A percentile compares a stretch with the other conserved stretches of the same genome.
Evolutionary conservation across 148 eudicot species (phyloP).

Genomic region (Camellia lanceoleosa): DNA sequence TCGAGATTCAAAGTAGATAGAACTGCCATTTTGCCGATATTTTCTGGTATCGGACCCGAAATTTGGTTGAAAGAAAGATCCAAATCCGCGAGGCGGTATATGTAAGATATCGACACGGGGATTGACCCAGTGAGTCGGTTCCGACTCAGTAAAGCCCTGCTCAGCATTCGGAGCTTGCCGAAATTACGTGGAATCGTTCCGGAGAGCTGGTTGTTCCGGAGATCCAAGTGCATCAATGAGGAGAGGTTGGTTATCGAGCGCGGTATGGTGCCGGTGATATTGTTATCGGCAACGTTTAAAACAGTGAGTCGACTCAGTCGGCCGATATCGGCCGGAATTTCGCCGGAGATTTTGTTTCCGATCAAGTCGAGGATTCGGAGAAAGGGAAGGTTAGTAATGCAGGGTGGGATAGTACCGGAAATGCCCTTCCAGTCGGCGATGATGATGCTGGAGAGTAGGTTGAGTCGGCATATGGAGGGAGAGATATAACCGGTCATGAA

Average conservation of each 20-base stretch:
- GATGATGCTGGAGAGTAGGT: conserved; percentile 57
- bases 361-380: conserved; percentile 68
- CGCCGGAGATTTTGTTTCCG: conserved; percentile 63
- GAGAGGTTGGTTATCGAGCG: conserved; percentile 47
- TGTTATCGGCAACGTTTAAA: conserved; percentile 71
- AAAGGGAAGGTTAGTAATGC: conserved; percentile 44
- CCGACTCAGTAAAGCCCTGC: conserved; percentile 67
- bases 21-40: conserved; percentile 66
- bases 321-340: conserved; percentile 58
- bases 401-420: conserved; percentile 62
- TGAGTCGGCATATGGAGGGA: conserved; percentile 59
- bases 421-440: conserved; percentile 95
- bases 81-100: conserved; percentile 69
- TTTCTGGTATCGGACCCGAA: conserved; percentile 55
- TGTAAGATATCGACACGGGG: conserved; percentile 51
- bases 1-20: conserved; percentile 68
- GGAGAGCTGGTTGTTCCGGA: conserved; percentile 51
- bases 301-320: conserved; percentile 64
- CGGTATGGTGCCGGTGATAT: conserved; percentile 53
- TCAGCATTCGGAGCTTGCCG: conserved; percentile 65
- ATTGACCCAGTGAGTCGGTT: conserved; percentile 55
- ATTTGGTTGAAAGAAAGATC: conserved; percentile 69
- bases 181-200: conserved; percentile 56
- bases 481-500: conserved; percentile 81
- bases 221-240: conserved; percentile 67